Conservation (phyloP, 176 grass and related monocot genomes). For the Triticum timopheevii region DNA sequence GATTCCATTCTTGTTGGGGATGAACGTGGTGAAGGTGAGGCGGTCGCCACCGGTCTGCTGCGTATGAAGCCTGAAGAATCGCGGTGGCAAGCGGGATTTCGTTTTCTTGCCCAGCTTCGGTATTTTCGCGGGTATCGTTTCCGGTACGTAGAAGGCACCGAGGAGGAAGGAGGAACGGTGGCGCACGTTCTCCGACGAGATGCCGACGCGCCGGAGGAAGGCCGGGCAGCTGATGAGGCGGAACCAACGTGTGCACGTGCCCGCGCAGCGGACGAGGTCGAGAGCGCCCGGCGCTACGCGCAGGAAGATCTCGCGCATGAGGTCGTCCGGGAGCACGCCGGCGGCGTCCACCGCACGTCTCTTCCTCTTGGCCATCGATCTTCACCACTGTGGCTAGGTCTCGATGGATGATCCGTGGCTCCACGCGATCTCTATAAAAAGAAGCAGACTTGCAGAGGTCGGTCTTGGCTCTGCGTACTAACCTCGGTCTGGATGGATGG, state of each 20-base stretch:
- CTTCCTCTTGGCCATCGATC: not conserved
- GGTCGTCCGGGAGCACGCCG: not conserved
- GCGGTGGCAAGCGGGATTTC: too few relatives aligned
- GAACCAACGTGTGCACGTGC: not conserved
- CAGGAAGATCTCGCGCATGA: not conserved
- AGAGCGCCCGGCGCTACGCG: not conserved
- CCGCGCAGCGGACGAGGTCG: not conserved
- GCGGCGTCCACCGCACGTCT: not conserved
- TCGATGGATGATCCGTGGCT: too few relatives aligned
- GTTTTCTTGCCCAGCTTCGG: too few relatives aligned
- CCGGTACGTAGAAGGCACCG: not conserved
- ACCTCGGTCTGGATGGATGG: too few relatives aligned
- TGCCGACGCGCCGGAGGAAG: not conserved
- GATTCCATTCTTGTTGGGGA: not conserved
- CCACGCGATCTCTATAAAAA: too few relatives aligned
- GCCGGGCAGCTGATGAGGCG: not conserved
- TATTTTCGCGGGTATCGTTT: too few relatives aligned
- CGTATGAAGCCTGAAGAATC: not conserved
- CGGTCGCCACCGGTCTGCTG: not conserved
- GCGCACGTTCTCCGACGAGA: not conserved
- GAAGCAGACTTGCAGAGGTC: too few relatives aligned
- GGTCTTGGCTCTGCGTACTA: too few relatives aligned
- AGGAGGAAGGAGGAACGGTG: not conserved
- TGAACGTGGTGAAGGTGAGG: not conserved
- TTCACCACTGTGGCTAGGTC: too few relatives aligned